Percentiles rank a stretch among this genome's conserved stretches.
Evolutionary conservation across 768 basidiomycete genomes (phyloP).

Genomic region (Galerina marginata): DNA sequence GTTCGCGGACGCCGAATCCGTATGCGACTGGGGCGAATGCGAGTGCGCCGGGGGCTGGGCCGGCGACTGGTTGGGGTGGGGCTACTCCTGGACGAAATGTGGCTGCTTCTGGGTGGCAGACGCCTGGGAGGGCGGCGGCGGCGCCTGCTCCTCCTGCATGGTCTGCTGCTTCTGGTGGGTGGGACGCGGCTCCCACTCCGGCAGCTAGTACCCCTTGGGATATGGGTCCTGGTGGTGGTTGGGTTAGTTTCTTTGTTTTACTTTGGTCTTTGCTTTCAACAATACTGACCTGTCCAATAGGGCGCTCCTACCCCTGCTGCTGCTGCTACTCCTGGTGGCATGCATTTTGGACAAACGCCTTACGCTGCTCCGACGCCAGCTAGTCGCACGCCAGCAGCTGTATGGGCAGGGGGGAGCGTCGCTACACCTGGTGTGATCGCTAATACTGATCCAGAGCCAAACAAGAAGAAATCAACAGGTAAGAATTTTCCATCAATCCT

Average conservation of each 20-base stretch:
- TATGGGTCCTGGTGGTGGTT: neutral
- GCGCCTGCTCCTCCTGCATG: slow-evolving; percentile 6
- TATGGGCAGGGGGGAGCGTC: slow-evolving; percentile 22
- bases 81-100: slow-evolving; percentile 47
- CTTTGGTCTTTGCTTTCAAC: neutral
- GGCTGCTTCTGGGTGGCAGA: slow-evolving; percentile 19
- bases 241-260: slow-evolving; percentile 10
- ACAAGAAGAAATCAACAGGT: slow-evolving; percentile 17
- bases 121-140: slow-evolving; percentile 21
- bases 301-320: slow-evolving; percentile 61
- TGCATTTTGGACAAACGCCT: slow-evolving; percentile 40
- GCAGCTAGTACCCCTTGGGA: slow-evolving; percentile 5
- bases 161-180: slow-evolving; percentile 1
- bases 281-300: slow-evolving; percentile 23
- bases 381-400: slow-evolving; percentile 33
- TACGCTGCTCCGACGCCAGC: slow-evolving; percentile 43
- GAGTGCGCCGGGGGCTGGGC: slow-evolving; percentile 34
- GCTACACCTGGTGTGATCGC: slow-evolving; percentile 40
- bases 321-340: slow-evolving; percentile 45
- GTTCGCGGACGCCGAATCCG: slow-evolving; percentile 74
- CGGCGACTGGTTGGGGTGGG: slow-evolving; percentile 43
- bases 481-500: slow-evolving; percentile 3
- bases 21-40: slow-evolving; percentile 56
- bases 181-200: neutral
- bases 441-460: slow-evolving; percentile 11